Conservation (phyloP, 2,329 filamentous ascomycete genomes). For the Tolypocladium pustulatum region DNA sequence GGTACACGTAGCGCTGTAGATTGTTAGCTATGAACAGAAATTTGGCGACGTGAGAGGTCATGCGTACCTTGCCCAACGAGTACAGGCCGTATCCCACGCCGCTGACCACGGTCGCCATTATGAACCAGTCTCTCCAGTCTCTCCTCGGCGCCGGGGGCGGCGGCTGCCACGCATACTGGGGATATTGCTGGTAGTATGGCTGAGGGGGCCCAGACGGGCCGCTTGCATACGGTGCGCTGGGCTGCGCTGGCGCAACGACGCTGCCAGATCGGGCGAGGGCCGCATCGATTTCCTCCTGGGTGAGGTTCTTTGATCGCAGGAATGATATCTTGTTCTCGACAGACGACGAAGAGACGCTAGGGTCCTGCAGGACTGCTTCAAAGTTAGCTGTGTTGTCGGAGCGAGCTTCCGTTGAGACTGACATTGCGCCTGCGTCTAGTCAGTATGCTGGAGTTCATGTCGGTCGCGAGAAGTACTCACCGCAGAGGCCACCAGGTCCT, state of each 20-base stretch:
- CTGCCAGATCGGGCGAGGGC: slow-evolving; percentile 64
- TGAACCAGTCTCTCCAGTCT: slow-evolving; percentile 99
- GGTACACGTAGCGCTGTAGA: slow-evolving; percentile 72
- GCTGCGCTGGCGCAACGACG: slow-evolving; percentile 30
- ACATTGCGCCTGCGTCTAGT: slow-evolving; percentile 29
- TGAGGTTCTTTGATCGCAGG: slow-evolving; percentile 91
- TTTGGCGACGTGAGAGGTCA: not conserved
- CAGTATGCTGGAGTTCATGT: not conserved
- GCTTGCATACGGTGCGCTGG: slow-evolving; percentile 30
- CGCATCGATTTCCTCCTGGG: slow-evolving; percentile 84
- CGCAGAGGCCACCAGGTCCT: slow-evolving; percentile 82
- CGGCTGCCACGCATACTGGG: slow-evolving; percentile 47
- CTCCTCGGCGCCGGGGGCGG: slow-evolving; percentile 57
- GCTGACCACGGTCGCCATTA: slow-evolving; percentile 93
- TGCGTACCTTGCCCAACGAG: slow-evolving; percentile 68
- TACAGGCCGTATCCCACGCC: slow-evolving; percentile 86
- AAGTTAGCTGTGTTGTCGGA: slow-evolving; percentile 4
- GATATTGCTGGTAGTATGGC: slow-evolving; percentile 36
- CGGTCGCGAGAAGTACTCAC: slow-evolving; percentile 29
- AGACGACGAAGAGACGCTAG: slow-evolving; percentile 80
- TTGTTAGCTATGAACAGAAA: not conserved
- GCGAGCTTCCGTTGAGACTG: slow-evolving; percentile 14
- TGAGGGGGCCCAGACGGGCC: slow-evolving; percentile 32
- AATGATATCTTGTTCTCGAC: slow-evolving; percentile 89
- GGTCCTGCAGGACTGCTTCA: slow-evolving; percentile 75